Base-by-base conservation (phyloP, 2,329 filamentous ascomycete species). In the Apiospora pterosperma region DNA sequence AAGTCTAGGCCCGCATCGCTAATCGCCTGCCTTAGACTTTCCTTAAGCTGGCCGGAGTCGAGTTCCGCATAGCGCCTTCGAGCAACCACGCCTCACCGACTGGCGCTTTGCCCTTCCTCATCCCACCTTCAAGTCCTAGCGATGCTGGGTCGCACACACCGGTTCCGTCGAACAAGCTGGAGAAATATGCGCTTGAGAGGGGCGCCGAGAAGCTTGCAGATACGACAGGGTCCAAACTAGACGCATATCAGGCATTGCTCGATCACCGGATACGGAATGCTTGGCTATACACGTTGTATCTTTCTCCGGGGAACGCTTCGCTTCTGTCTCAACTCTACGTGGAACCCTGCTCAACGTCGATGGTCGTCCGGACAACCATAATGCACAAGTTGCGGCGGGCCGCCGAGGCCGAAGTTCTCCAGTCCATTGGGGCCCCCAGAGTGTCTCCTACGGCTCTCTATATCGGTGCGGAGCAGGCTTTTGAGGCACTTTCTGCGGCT, bases 71-170 rank as follows among this genome's bases (percentile, higher is more conserved):
- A 62, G 81, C 88, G 7, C 80, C 92, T 5, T 96, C 93, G 4
- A 97, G 88, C 71, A 98, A 98, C 77, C 96, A 98, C 81, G 93
- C 95, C 62, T 97, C 94, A 2, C 95, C 95, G 0, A 90, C 90
- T 25, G 94, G 95, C 65, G 84, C 89, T n/a, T 84, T 98, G 16
- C 96, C 96, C 0, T 98, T 97, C 78, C 84, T 99, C 52, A 84
- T 95, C 10, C 90, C 92, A 11, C 68, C 78, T 31, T 66, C 76
- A 21, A 68, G 71, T 16, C 71, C 80, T 36, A 76, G 79, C 65
- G 65, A 69, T 38, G 34, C 73, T 68, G 62, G 72, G 70, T 66
- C 76, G 31, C 70, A 73, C 23, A 68, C 67, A 21, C 84, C 86
- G 2, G 78, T 94, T 4, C 78, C 87, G 0, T 87, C 90, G 3